A percentile compares a stretch with the other conserved stretches of the same genome.
Conservation (phyloP, 2,329 filamentous ascomycete species). For the Fusarium gaditjirri region DNA sequence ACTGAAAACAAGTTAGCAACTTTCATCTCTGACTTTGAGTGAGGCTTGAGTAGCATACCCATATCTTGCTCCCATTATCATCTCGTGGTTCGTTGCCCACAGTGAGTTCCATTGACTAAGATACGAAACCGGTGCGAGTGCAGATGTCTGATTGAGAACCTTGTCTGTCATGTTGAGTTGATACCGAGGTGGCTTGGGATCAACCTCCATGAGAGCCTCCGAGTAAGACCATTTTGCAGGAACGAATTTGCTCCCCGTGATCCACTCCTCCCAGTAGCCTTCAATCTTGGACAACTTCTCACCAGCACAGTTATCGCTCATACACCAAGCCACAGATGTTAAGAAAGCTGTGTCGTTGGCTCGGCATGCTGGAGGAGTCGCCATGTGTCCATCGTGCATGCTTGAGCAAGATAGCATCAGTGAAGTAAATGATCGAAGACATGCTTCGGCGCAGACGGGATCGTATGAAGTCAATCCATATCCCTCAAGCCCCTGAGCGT, state of each 20-base stretch:
- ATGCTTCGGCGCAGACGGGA: slow-evolving; percentile 13
- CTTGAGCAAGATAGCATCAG: neutral
- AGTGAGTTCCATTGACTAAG: slow-evolving; percentile 11
- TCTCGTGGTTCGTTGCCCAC: neutral
- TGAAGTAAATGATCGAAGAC: slow-evolving; percentile 1
- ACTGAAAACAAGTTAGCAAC: neutral
- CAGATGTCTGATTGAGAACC: neutral
- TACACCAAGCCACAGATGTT: slow-evolving; percentile 11
- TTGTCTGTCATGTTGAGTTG: neutral
- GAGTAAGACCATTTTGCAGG: slow-evolving; percentile 11
- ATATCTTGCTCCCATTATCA: slow-evolving; percentile 7
- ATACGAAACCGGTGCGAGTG: neutral
- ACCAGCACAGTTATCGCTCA: neutral
- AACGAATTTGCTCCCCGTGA: neutral
- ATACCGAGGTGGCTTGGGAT: neutral
- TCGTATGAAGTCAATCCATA: slow-evolving; percentile 7
- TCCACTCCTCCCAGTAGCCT: slow-evolving; percentile 1
- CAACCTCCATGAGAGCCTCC: neutral
- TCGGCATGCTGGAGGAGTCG: neutral
- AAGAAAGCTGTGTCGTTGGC: slow-evolving; percentile 2
- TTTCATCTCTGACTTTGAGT: neutral
- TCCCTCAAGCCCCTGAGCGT: neutral
- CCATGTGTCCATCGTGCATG: neutral
- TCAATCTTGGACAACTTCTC: slow-evolving; percentile 9
- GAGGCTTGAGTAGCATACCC: neutral